phyloP scores from a whole-genome alignment of 140 eudicot genomes.

The Bidens hawaiensis region DNA sequence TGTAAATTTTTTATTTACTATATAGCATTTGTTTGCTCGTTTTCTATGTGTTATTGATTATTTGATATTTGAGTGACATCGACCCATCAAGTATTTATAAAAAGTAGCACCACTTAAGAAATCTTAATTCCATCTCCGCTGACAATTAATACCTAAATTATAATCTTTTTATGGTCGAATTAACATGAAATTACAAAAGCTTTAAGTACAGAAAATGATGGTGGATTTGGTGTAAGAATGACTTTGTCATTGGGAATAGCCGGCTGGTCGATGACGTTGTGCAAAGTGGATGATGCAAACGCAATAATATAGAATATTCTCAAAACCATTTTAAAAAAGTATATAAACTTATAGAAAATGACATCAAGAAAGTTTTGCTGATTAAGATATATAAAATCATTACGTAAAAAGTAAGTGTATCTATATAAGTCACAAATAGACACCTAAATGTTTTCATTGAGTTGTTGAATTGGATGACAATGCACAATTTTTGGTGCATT shows the following conservation, averaged over 20 bases:
- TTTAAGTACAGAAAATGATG: background rate
- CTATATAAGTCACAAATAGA: background rate
- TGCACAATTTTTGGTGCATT: background rate
- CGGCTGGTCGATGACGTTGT: background rate
- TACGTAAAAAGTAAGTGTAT: background rate
- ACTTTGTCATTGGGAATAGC: background rate
- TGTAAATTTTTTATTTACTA: no score
- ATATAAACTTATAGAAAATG: no score
- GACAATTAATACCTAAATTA: no score
- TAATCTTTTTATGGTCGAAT: no score
- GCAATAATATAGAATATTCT: background rate
- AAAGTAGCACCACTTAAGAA: no score
- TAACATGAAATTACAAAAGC: no score
- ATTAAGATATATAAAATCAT: background rate
- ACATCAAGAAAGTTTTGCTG: background rate
- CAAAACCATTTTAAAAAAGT: no score
- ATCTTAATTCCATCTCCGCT: no score
- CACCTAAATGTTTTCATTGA: slow-evolving; percentile 1
- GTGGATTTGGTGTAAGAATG: background rate
- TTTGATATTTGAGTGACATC: no score
- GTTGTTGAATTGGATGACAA: background rate
- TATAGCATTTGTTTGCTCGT: no score
- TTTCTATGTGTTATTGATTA: no score
- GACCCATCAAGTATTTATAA: no score
- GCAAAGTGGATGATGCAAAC: background rate